phyloP scores from a whole-genome alignment of 2,329 filamentous ascomycete genomes.

The Hypoxylon rubiginosum region DNA sequence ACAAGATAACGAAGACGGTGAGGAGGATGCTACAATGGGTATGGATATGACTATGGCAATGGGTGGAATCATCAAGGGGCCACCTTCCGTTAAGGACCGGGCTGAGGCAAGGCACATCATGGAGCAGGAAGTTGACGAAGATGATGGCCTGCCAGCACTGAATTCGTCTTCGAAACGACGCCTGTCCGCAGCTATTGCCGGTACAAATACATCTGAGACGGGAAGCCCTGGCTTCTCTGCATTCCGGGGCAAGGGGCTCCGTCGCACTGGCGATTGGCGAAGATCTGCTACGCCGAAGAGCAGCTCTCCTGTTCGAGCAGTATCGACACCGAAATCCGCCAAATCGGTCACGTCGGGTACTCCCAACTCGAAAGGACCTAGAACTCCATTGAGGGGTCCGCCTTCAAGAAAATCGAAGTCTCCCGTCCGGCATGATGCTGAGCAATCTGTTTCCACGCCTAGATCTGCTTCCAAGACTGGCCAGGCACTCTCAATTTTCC shows the following conservation, averaged over 20 bases:
- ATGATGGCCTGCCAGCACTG: slow-evolving; percentile 60
- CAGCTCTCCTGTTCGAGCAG: slow-evolving; percentile 48
- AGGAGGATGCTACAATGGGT: slow-evolving; percentile 62
- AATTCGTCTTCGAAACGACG: slow-evolving; percentile 55
- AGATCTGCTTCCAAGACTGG: slow-evolving; percentile 41
- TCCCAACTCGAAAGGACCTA: slow-evolving; percentile 59
- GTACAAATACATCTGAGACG: slow-evolving; percentile 60
- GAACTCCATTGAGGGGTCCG: slow-evolving; percentile 65
- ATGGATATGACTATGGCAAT: slow-evolving; percentile 78
- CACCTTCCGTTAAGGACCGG: slow-evolving; percentile 56
- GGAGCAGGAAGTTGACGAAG: slow-evolving; percentile 68
- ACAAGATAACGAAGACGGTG: slow-evolving; percentile 54
- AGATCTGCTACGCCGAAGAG: slow-evolving; percentile 58
- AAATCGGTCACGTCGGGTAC: slow-evolving; percentile 55
- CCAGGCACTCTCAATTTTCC: slow-evolving; percentile 56
- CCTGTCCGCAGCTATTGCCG: slow-evolving; percentile 49
- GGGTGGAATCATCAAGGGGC: slow-evolving; percentile 70
- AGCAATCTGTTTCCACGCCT: slow-evolving; percentile 38
- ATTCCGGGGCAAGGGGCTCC: slow-evolving; percentile 64
- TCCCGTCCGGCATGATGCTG: slow-evolving; percentile 57
- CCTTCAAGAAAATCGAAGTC: slow-evolving; percentile 60
- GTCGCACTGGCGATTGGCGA: slow-evolving; percentile 62
- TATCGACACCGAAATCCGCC: slow-evolving; percentile 37
- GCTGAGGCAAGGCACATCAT: slow-evolving; percentile 68
- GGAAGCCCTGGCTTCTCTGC: slow-evolving; percentile 69